Base-by-base conservation (phyloP, 352 stramenopile genomes). In the Phytophthora tentaculata region DNA sequence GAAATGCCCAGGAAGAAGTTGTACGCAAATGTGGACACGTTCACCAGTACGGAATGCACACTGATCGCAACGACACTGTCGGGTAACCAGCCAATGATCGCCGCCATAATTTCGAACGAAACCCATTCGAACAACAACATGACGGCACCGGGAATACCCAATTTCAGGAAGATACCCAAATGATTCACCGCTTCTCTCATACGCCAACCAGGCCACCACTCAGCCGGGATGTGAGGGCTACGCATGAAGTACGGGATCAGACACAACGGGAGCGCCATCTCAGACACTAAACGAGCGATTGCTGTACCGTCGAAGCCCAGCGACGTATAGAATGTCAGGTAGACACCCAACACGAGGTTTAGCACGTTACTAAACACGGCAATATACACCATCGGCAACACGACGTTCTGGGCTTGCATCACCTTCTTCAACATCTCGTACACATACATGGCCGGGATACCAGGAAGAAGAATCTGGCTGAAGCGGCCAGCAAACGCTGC, bases 401-500 rank as follows among this genome's bases (percentile, higher is more conserved):
- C 83, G 56, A 96, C 78, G 48, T 96, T 96, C 67, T 95, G 83
- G 24, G 91, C 86, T 71, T 97, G 88, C 23, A 91, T 81, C 2
- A 96, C 59, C 64, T 96, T 96, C 59, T 90, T 84, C 51, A 97
- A 58, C 49, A 97, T 65, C 74, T 97, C 89, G 65, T 96, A 97
- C 0, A 86, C 64, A 57, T 86, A 97, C 29, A 95, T 62, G 54
- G 90, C 94, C 26, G 90, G 91, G n/a, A 96, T 75, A 3, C 89
- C 86, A 13, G 82, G 69, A 3, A 97, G 29, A 17, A 89, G 64
- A 29, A 89, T 75, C 14, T 71, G 75, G 26, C 74, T 87, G 69
- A 96, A 97, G n/a, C 82, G 66, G 7, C 86, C 88, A 0, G 91
- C 86, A 60, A 91, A 71, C 16, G 61, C 28, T 12, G 90, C 74